These are phyloP conservation scores for Crithidia expoeki DNA, from an alignment of 208 protist species.

Conservation along the genomic window DNA sequence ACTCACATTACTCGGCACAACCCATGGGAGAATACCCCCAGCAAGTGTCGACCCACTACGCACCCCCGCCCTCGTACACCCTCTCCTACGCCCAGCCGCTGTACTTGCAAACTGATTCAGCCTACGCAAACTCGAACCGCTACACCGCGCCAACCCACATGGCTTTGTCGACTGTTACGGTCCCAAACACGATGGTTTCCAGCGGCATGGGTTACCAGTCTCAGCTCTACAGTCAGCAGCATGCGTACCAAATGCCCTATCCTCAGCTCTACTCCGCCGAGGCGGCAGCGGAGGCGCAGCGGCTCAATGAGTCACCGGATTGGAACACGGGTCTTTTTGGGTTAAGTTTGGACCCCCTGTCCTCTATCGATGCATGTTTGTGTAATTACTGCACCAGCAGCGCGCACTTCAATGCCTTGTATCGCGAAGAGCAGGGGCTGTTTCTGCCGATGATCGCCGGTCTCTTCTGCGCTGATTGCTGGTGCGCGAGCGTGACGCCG, in stretches of 20 bases:
- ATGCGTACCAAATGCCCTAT: background rate
- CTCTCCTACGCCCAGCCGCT: constrained; percentile 4
- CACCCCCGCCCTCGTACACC: background rate
- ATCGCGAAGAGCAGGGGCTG: constrained; percentile 19
- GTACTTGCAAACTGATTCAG: background rate
- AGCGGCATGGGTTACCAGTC: background rate
- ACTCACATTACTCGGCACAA: background rate
- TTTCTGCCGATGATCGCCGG: constrained; percentile 27
- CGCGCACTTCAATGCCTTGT: constrained; percentile 33
- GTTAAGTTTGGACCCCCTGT: constrained; percentile 19
- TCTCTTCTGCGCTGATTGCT: constrained; percentile 27
- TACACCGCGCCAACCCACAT: background rate
- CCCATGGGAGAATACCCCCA: background rate
- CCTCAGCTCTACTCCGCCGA: background rate
- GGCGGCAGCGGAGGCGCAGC: constrained; percentile 5
- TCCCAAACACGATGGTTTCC: background rate
- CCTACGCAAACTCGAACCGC: background rate
- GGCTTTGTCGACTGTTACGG: background rate
- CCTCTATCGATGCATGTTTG: constrained; percentile 26
- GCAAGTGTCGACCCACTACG: background rate
- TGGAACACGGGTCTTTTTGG: constrained; percentile 38
- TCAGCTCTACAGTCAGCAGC: background rate
- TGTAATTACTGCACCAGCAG: constrained; percentile 36
- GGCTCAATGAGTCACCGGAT: background rate
- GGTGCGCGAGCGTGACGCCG: constrained; percentile 1